Evolutionary conservation across 2,329 filamentous ascomycete species (phyloP), one percentile per base, ranked within the genome.

Genomic region (Aspergillus hortae): DNA sequence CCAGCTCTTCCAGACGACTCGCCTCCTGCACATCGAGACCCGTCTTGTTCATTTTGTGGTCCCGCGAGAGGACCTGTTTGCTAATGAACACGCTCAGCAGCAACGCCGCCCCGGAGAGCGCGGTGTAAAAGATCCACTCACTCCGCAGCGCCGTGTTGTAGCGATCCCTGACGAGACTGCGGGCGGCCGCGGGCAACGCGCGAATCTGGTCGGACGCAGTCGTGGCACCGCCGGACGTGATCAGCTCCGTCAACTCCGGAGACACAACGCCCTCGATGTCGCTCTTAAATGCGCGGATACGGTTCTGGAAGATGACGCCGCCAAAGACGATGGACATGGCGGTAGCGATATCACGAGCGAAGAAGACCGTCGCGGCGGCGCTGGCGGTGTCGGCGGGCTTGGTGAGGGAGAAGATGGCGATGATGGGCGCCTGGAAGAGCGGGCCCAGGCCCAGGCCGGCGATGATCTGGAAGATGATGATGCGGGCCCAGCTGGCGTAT

Each of bases 301-400:
- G 45, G 45, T 76, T 74, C 46, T 73, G 70, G 53, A 75, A 74
- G 25, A 76, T 66, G 33, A 76, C 73, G 12, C 70, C 78, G 46
- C 80, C 80, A 32, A 82, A 65, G 9, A 82, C 80, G 33, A 83
- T 73, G 0, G 78, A 80, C 30, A 83, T 70, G 42, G 77, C 71
- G 0, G 77, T 79, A 3, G 76, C 72, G 30, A 84, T 68, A 56
- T 79, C 77, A 7, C 81, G 75, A 25, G 79, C 64, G 60, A 84
- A 84, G 2, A 74, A 71, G 56, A 81, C 81, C 1, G 79, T 80
- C 0, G 79, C 77, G 0, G 81, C 83, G 4, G 80, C 82, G 1
- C 80, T 77, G 2, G 80, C 81, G n/a, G 81, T 77, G 47, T 85
- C 80, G 6, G 69, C 64, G n/a, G 74, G 75, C 4, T 71, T 64